phyloP scores from a whole-genome alignment of 2,329 filamentous ascomycete genomes.

The Trematosphaeria pertusa region DNA sequence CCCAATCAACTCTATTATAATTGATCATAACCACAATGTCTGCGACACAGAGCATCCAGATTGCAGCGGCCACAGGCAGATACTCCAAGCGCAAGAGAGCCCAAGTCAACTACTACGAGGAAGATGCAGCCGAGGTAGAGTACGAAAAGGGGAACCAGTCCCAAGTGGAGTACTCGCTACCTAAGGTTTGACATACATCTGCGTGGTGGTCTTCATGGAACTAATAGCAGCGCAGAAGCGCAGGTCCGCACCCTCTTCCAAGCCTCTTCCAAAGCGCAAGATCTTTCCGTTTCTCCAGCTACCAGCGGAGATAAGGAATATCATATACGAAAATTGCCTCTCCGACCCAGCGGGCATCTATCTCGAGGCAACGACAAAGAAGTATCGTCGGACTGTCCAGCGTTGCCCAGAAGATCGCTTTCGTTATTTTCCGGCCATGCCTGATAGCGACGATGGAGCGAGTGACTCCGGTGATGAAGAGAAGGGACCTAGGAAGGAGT shows the following conservation, averaged over 20 bases:
- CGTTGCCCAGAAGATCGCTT: slow-evolving; percentile 22
- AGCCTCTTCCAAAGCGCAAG: slow-evolving; percentile 36
- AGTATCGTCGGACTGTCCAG: slow-evolving; percentile 37
- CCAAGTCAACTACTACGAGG: slow-evolving; percentile 38
- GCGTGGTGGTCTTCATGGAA: not conserved
- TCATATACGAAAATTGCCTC: slow-evolving; percentile 41
- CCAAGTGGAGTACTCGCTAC: slow-evolving; percentile 21
- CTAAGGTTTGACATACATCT: slow-evolving; percentile 31
- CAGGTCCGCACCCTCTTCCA: slow-evolving; percentile 18
- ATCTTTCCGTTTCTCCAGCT: slow-evolving; percentile 45
- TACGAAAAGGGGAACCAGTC: slow-evolving; percentile 17
- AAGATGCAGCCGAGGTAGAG: slow-evolving; percentile 25
- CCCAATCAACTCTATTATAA: too few species aligned
- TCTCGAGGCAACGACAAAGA: slow-evolving; percentile 28
- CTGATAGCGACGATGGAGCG: not conserved
- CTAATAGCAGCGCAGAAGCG: slow-evolving; percentile 29
- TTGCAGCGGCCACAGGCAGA: slow-evolving; percentile 28
- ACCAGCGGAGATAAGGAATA: slow-evolving; percentile 43
- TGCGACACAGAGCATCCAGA: slow-evolving; percentile 16
- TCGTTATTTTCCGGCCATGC: not conserved
- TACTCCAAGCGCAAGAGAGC: slow-evolving; percentile 45
- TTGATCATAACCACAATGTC: slow-evolving; percentile 26
- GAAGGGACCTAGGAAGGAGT: slow-evolving; percentile 14
- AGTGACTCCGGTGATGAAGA: slow-evolving; percentile 5
- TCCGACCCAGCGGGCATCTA: slow-evolving; percentile 33